These are phyloP conservation scores for Thelephora aurantiotincta DNA, from an alignment of 768 basidiomycete genomes.

Conservation along the genomic window DNA sequence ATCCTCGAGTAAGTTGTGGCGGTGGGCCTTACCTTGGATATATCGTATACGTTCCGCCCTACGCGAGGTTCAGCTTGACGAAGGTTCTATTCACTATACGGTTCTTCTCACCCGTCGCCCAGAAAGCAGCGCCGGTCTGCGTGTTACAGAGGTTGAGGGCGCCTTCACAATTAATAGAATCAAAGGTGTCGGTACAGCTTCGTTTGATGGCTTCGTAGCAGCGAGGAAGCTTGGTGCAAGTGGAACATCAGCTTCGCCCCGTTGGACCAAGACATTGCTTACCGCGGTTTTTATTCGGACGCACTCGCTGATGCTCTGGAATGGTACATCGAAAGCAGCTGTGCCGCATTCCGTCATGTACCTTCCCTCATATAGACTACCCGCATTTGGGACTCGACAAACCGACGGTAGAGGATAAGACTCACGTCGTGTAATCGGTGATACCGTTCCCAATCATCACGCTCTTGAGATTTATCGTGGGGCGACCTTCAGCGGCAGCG, in stretches of 20 bases:
- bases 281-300: constrained; percentile 49
- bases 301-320: constrained; percentile 27
- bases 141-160: constrained; percentile 52
- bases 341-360: constrained; percentile 36
- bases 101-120: constrained; percentile 21
- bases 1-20: not conserved
- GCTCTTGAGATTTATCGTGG: constrained; percentile 48
- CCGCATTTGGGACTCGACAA: not conserved
- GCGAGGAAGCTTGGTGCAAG: constrained; percentile 37
- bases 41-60: constrained; percentile 42
- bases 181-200: constrained; percentile 51
- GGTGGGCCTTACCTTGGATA: constrained; percentile 39
- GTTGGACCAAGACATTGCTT: constrained; percentile 10
- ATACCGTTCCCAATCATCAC: constrained; percentile 68
- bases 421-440: constrained; percentile 38
- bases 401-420: not conserved
- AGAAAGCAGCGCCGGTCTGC: constrained; percentile 31
- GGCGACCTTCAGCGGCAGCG: constrained; percentile 33
- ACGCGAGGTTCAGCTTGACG: not conserved
- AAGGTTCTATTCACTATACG: not conserved
- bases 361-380: constrained; percentile 26
- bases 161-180: constrained; percentile 52
- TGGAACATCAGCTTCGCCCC: not conserved
- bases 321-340: constrained; percentile 36
- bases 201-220: constrained; percentile 45